Evolutionary conservation across 768 basidiomycete genomes (phyloP), one percentile per base, ranked within the genome.

Genomic region (Termitomyces sp.): DNA sequence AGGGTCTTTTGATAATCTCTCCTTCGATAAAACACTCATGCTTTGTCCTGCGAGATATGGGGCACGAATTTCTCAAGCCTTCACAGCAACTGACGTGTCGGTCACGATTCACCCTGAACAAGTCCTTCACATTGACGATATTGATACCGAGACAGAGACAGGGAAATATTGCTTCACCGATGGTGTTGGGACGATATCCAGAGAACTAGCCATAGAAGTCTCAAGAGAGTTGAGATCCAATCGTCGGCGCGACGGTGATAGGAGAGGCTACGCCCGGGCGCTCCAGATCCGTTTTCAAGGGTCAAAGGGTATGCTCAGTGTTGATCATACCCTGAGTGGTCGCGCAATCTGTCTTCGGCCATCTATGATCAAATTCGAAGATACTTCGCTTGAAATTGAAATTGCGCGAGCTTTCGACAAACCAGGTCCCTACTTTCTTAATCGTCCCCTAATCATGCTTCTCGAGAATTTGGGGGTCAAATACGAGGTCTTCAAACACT

Each of bases 331-430:
- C 3, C 69, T 87, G 7, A 12, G 55, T 14, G 86, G 82, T 8
- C 71, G 74, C n/a, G 70, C 71, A 3, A 73, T 89, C 31, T 71
- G 74, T 43, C 67, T 87, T 1, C 70, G 86, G 7, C 75, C 73
- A 1, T 85, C 83, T 0, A 88, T 88, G 85, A 77, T 80, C 62
- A 90, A 91, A 66, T 90, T 90, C 60, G 71, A 79, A 30, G 76
- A 77, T 1, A 74, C 74, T 21, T 76, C 75, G 0, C 69, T 63
- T 3, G 72, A 73, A 5, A 76, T 89, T 12, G 85, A 89, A 66
- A 82, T 90, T 45, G 86, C 87, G 0, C 71, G 75, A 30, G 78
- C 81, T 3, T 90, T 89, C 66, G 77, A 84, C 61, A 72, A 74
- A 43, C 86, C 86, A 1, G 78, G 80, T 8, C 65, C 68, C 6